Percentiles rank a stretch among this genome's conserved stretches.
Conservation (phyloP, 495 filamentous ascomycete genomes). For the Massariosphaeria phaeospora region DNA sequence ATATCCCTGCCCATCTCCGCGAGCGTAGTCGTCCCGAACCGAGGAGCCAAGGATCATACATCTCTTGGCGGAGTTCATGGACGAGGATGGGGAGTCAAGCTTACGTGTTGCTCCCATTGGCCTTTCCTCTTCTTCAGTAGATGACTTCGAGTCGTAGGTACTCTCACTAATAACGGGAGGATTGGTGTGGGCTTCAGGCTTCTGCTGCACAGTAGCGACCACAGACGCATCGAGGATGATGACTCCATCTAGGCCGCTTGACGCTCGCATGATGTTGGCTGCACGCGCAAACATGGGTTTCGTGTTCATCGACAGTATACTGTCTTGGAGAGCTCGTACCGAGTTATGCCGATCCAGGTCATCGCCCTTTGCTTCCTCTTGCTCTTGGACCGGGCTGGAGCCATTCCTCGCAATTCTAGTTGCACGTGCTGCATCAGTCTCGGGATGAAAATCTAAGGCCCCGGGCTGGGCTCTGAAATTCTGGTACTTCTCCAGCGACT, state of each 20-base stretch:
- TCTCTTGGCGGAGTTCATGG: neutral
- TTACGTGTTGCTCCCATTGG: neutral
- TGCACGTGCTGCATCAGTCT: neutral
- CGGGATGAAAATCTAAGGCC: neutral
- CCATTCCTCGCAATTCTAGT: neutral
- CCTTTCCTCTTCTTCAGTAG: neutral
- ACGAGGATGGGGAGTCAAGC: neutral
- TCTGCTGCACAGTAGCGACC: neutral
- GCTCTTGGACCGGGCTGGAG: neutral
- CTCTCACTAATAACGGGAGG: neutral
- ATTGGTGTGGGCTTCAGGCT: neutral
- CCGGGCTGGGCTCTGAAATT: too few species aligned
- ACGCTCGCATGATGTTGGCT: conserved; percentile 20
- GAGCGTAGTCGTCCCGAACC: neutral
- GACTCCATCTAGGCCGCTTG: conserved; percentile 23
- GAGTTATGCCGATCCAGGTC: neutral
- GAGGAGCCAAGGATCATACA: neutral
- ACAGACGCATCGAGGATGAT: conserved; percentile 21
- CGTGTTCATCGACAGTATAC: conserved; percentile 9
- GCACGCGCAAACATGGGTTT: conserved; percentile 23
- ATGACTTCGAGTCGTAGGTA: neutral
- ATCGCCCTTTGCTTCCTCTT: neutral
- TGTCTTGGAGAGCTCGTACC: conserved; percentile 15
- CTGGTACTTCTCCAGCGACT: too few species aligned
- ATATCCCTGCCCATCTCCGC: neutral